A percentile compares a stretch with the other conserved stretches of the same genome.
Evolutionary conservation across 495 filamentous ascomycete species (phyloP).

Genomic region (Mycothermus thermophilus): DNA sequence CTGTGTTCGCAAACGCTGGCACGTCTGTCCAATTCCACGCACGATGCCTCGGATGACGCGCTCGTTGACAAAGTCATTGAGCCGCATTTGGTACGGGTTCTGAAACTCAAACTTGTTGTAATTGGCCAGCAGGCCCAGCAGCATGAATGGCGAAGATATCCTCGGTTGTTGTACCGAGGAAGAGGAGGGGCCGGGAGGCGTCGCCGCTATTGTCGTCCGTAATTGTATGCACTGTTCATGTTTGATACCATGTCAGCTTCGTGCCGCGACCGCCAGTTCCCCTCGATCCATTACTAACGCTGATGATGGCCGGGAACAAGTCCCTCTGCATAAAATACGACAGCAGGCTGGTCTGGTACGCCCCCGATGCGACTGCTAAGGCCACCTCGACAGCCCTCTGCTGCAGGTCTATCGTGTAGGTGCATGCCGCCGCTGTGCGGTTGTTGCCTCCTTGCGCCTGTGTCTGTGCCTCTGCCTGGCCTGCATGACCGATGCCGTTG

Average conservation of each 20-base stretch:
- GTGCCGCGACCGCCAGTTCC: too few species aligned
- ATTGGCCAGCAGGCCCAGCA: conserved; percentile 84
- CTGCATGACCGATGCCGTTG: conserved; percentile 5
- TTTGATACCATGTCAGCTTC: too few species aligned
- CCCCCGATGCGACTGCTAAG: conserved; percentile 74
- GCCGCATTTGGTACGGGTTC: conserved; percentile 84
- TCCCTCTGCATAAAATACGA: conserved; percentile 94
- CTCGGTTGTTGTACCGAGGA: conserved; percentile 38
- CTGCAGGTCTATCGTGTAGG: conserved; percentile 42
- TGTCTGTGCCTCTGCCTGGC: conserved; percentile 3
- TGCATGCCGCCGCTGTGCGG: background rate
- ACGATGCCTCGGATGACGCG: conserved; percentile 70
- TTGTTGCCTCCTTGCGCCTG: background rate
- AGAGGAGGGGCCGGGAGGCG: too few species aligned
- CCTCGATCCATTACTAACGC: conserved; percentile 44
- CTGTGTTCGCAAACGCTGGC: conserved; percentile 47
- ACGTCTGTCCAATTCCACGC: conserved; percentile 55
- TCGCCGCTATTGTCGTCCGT: too few species aligned
- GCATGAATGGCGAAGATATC: conserved; percentile 60
- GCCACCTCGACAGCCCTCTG: conserved; percentile 70
- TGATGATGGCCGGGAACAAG: conserved; percentile 88
- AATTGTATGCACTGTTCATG: conserved; percentile 49
- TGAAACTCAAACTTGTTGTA: conserved; percentile 99
- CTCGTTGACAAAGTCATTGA: conserved; percentile 98
- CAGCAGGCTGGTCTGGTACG: conserved; percentile 83